Percentiles rank a stretch among this genome's conserved stretches.
Conservation (phyloP, 768 basidiomycete genomes). For the Mycena polygramma region DNA sequence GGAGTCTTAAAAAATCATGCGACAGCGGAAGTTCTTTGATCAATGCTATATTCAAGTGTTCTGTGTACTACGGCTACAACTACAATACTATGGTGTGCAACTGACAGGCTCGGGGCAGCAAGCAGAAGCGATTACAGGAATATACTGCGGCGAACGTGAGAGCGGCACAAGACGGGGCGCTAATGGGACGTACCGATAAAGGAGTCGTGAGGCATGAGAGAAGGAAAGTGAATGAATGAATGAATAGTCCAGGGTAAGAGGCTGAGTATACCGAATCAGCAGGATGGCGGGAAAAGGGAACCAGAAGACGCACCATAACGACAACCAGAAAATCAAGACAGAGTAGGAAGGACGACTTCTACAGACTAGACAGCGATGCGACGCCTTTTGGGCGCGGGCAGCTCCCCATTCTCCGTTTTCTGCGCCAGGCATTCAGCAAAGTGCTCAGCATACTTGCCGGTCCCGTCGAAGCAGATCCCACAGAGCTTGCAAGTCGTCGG, state of each 20-base stretch:
- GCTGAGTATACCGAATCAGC: not conserved
- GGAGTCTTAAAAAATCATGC: not conserved
- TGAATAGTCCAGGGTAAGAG: not conserved
- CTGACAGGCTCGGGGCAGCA: not conserved
- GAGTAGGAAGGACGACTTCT: not conserved
- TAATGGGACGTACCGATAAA: not conserved
- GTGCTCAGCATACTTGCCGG: not conserved
- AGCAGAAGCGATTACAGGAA: not conserved
- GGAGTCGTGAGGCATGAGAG: not conserved
- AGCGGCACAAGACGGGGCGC: not conserved
- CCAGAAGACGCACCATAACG: not conserved
- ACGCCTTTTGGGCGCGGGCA: conserved; percentile 5
- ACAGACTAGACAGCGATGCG: not conserved
- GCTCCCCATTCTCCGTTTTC: not conserved
- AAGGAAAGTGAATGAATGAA: not conserved
- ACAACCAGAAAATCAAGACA: not conserved
- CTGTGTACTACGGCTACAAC: not conserved
- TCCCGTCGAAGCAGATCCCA: not conserved
- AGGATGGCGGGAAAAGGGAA: no score
- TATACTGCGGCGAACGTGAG: not conserved
- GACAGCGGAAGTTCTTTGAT: not conserved
- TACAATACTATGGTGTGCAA: not conserved
- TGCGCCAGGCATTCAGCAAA: conserved; percentile 8
- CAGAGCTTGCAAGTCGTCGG: conserved; percentile 16
- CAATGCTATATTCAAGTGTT: not conserved